Evolutionary conservation across 2,329 filamentous ascomycete species (phyloP), one percentile per base, ranked within the genome.

Genomic region (Reticulascus tulasneorum): DNA sequence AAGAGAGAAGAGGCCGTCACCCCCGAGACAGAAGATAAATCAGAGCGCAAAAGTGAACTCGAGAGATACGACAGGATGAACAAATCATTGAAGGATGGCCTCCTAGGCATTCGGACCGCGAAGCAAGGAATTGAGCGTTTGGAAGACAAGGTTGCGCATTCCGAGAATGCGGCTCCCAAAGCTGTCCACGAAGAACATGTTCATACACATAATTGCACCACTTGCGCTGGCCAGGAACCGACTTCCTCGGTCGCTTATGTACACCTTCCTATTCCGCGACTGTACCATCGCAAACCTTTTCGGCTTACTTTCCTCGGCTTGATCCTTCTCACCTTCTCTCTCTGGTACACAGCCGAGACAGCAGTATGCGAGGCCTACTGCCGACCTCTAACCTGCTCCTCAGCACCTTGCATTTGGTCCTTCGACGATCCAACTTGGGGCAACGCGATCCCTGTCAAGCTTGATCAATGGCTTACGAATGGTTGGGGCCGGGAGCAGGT

Each of bases 401-500:
- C 30, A 33, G 53, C 40, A 29, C 64, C 66, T 2, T 80, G 76
- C 50, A 62, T 68, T 23, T 81, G 74, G 74, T 71, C 69, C 19
- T 64, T 67, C 9, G 66, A 74, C 29, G 77, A 81, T 51, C 78
- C 78, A 1, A 68, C 69, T 18, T 82, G 77, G 54, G 77, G 77
- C n/a, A 65, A 63, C 24, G 73, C 76, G 2, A 63, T 82, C 29
- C 77, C 78, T 4, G 69, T 78, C 38, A 82, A 81, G 59, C 49
- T 82, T 10, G 77, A 82, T 50, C 68, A 81, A 47, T 82, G 77
- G 77, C 51, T 64, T 8, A 75, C 73, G 0, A 69, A 72, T 12
- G 76, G 76, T 2, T 58, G 56, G 22, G 72, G 71, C 6, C 69
- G 72, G 23, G 48, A 45, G 2, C 27, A 67, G 4, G 53, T 58